These are phyloP conservation scores for Phaseolus coccineus DNA, from an alignment of 331 rosid species.

Conservation along the genomic window DNA sequence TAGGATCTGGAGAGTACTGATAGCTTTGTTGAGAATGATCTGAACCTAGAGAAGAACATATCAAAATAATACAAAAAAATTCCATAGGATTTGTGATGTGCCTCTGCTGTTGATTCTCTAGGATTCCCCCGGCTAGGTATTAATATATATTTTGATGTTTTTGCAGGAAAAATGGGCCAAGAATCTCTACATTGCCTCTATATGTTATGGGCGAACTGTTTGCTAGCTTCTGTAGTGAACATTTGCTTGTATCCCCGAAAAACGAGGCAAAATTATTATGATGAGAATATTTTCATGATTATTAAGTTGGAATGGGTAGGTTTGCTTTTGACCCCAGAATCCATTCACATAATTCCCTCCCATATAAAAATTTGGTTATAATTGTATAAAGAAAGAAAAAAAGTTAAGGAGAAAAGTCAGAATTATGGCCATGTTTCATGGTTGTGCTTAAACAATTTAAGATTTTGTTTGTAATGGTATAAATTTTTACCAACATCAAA, in stretches of 20 bases:
- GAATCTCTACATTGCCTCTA: conserved; percentile 92
- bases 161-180: conserved; percentile 95
- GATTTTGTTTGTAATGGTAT: conserved; percentile 52
- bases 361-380: conserved; percentile 38
- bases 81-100: conserved; percentile 4
- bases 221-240: conserved; percentile 63
- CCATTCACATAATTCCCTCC: conserved; percentile 36
- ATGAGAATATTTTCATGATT: conserved; percentile 33
- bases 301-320: conserved; percentile 45
- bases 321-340: conserved; percentile 39
- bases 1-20: conserved; percentile 3
- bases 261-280: conserved; percentile 37
- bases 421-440: conserved; percentile 43
- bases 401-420: conserved; percentile 41
- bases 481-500: conserved; percentile 29
- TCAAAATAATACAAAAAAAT: neutral
- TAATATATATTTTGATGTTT: conserved; percentile 32
- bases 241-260: conserved; percentile 35
- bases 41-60: neutral
- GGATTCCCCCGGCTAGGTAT: neutral
- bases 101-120: neutral
- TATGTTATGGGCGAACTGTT: conserved; percentile 92
- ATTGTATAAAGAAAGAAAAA: conserved; percentile 43
- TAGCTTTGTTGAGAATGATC: conserved; percentile 16
- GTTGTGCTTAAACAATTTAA: conserved; percentile 43